Evolutionary conservation across 192 early-diverging fungal genomes (phyloP).

Genomic region (Paraglomus occultum): DNA sequence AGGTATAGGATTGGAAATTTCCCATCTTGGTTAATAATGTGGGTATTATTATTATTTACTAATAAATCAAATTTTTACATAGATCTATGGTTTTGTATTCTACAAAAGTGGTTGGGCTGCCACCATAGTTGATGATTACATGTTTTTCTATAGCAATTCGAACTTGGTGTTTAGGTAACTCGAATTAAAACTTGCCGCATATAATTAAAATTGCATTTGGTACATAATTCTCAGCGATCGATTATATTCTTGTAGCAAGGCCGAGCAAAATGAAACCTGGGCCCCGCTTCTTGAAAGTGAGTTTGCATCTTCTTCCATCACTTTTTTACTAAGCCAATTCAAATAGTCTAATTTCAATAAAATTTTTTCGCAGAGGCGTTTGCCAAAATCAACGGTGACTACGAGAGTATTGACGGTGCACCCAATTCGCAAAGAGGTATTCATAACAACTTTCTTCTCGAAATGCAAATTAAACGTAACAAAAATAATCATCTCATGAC

Average conservation of each 20-base stretch:
- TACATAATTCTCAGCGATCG: too few species aligned
- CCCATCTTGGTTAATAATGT: not conserved
- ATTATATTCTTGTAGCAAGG: too few species aligned
- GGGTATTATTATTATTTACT: not conserved
- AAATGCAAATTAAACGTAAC: too few species aligned
- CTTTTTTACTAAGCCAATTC: too few species aligned
- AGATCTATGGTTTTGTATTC: conserved; percentile 50
- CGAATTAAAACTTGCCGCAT: not conserved
- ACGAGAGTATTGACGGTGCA: conserved; percentile 40
- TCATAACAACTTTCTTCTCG: too few species aligned
- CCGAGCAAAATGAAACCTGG: conserved; percentile 46
- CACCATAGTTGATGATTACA: conserved; percentile 44
- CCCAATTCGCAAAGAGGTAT: conserved; percentile 33
- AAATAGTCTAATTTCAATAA: too few species aligned
- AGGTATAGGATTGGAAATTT: not conserved
- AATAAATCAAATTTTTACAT: not conserved
- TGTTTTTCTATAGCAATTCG: conserved; percentile 26
- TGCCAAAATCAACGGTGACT: conserved; percentile 51
- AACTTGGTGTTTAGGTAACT: conserved; percentile 49
- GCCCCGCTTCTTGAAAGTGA: conserved; percentile 45
- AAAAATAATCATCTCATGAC: not conserved
- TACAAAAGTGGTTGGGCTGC: conserved; percentile 48
- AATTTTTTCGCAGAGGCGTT: conserved; percentile 36
- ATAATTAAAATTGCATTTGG: too few species aligned
- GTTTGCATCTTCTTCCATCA: too few species aligned